Conservation (phyloP, 306 rosid species). For the Cucurbita moschata region DNA sequence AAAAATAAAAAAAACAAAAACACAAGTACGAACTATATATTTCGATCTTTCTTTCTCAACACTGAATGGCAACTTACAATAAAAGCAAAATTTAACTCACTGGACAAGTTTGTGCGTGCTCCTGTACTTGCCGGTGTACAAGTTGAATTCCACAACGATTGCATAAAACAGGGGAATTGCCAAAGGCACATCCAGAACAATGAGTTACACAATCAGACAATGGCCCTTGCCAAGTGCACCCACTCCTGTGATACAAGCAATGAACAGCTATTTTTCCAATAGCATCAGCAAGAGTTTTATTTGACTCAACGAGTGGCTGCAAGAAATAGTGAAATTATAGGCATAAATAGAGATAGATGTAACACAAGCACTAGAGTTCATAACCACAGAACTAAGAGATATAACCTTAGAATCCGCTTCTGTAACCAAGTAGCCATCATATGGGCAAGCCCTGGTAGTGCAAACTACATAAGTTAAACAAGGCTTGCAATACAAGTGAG, state of each 20-base stretch:
- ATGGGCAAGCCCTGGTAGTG: constrained; percentile 89
- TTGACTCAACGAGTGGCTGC: constrained; percentile 77
- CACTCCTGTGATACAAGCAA: constrained; percentile 84
- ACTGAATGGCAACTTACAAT: background rate
- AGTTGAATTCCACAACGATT: constrained; percentile 85
- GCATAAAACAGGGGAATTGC: constrained; percentile 91
- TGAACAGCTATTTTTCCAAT: constrained; percentile 89
- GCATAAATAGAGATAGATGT: background rate
- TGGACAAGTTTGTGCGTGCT: constrained; percentile 78
- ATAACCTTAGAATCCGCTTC: constrained; percentile 88
- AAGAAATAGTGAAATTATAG: constrained; percentile 10
- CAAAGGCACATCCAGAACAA: constrained; percentile 78
- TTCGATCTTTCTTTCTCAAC: background rate
- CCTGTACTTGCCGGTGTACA: constrained; percentile 90
- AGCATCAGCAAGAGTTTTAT: constrained; percentile 72
- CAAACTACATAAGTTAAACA: constrained; percentile 67
- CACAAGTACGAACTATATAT: background rate
- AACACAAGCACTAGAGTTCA: background rate
- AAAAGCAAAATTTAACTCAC: constrained; percentile 28
- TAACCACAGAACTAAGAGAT: background rate
- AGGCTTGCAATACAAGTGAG: constrained; percentile 92
- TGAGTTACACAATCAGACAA: constrained; percentile 70
- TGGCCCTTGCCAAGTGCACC: constrained; percentile 93
- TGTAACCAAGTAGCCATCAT: constrained; percentile 90
- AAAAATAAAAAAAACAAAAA: background rate